Conservation (phyloP, 2,329 filamentous ascomycete species). For the Phoma sp. region DNA sequence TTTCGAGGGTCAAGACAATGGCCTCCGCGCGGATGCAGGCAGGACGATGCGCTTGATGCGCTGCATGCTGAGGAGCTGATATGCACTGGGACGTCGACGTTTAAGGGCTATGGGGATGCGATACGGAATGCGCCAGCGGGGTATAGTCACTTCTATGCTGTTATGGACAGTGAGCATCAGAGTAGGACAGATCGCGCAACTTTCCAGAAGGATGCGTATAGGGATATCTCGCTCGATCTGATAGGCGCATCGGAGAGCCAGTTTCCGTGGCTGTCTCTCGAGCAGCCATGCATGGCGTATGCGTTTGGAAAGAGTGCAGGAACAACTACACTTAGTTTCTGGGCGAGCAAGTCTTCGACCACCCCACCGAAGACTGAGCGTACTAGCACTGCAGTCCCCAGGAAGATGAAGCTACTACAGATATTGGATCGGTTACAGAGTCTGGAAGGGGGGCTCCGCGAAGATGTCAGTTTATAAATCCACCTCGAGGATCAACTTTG, state of each 20-base stretch:
- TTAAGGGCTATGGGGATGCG: slow-evolving; percentile 50
- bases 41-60: slow-evolving; percentile 40
- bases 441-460: slow-evolving; percentile 52
- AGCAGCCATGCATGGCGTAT: slow-evolving; percentile 76
- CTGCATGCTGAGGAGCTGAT: slow-evolving; percentile 50
- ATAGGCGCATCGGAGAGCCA: slow-evolving; percentile 44
- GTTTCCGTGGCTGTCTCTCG: slow-evolving; percentile 73
- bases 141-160: slow-evolving; percentile 50
- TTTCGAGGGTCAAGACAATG: slow-evolving; percentile 46
- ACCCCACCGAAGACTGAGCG: slow-evolving; percentile 65
- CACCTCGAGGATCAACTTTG: slow-evolving; percentile 8
- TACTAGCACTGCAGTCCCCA: slow-evolving; percentile 66
- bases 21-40: slow-evolving; percentile 50
- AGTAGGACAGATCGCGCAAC: slow-evolving; percentile 49
- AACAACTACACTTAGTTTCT: slow-evolving; percentile 76
- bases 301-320: slow-evolving; percentile 71
- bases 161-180: slow-evolving; percentile 49
- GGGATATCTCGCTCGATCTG: slow-evolving; percentile 50
- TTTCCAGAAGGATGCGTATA: slow-evolving; percentile 46
- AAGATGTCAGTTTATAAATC: slow-evolving; percentile 49
- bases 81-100: slow-evolving; percentile 48
- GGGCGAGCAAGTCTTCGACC: slow-evolving; percentile 66
- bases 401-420: slow-evolving; percentile 64
- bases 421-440: slow-evolving; percentile 54
- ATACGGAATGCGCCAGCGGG: slow-evolving; percentile 47